Base-by-base conservation (phyloP, 1,284 basidiomycete species). In the Trichosporon asahii region DNA sequence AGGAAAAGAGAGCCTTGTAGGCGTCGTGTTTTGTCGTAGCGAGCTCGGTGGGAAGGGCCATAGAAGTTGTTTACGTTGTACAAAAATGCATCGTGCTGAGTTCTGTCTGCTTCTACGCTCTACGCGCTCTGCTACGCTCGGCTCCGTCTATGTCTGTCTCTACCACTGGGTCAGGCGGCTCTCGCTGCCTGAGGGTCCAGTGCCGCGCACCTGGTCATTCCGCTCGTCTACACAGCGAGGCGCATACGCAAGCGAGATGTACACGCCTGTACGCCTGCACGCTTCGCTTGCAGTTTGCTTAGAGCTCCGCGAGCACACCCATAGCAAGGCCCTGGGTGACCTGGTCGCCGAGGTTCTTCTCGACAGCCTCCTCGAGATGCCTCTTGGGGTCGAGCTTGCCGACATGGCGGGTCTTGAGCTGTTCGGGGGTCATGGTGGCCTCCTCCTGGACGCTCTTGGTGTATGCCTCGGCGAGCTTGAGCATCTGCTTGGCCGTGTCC, bases 351-450 rank as follows among this genome's bases (percentile, higher is more conserved):
- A 98, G 96, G 1, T 93, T 93, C 83, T 91, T 92, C 85, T 97
- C 95, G n/a, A 96, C 95, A 33, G 92, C 91, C 84, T 97, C 95
- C 79, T 96, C 94, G 74, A 98, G 84, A 86, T 98, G 95, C 77
- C 95, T 89, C 85, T 98, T 98, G 60, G 95, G 95, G 85, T 98
- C 95, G 78, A 96, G 93, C 85, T 97, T 98, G 71, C 95, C 95
- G 76, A 98, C 95, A 84, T 98, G 95, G 74, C 95, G 89, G 68
- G 94, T 97, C 85, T 96, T 95, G 65, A 97, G 87, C 80, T 97
- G 93, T 65, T 96, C 93, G 18, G 90, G 81, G 21, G 93, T 91
- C 69, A 98, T 85, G 29, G 94, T 96, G 66, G 94, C 91, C 84
- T 98, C 95, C 83, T 98, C 95, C 84, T 95, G 92, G 44, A 98